Percentiles rank a stretch among this genome's conserved stretches.
phyloP scores from a whole-genome alignment of 1,284 basidiomycete species.

The Ceratorhiza oryzae-sativae region DNA sequence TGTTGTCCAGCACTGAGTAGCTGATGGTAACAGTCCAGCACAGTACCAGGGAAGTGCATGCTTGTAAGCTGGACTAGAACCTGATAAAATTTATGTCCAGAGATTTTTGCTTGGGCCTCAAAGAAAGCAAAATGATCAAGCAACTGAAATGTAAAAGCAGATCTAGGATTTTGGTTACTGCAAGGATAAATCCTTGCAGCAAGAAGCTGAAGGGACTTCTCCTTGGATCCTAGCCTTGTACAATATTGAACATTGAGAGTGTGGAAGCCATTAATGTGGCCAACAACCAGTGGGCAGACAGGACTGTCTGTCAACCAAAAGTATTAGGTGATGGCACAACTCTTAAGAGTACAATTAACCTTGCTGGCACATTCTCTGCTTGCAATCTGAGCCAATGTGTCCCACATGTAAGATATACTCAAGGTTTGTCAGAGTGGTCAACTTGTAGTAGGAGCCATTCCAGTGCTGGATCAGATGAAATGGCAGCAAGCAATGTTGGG shows the following conservation, averaged over 20 bases:
- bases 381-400: not conserved
- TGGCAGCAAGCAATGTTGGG: not conserved
- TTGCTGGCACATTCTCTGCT: not conserved
- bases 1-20: not conserved
- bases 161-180: not conserved
- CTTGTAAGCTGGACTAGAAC: not conserved
- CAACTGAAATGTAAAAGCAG: not conserved
- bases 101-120: not conserved
- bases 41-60: not conserved
- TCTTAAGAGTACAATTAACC: not conserved
- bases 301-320: not conserved
- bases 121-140: not conserved
- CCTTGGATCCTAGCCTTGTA: not conserved
- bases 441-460: not conserved
- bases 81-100: not conserved
- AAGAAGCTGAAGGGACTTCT: not conserved
- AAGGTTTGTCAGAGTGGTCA: not conserved
- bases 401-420: not conserved
- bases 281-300: not conserved
- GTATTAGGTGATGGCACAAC: not conserved
- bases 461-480: not conserved
- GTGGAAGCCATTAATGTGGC: conserved; percentile 5
- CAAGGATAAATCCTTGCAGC: conserved; percentile 9
- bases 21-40: conserved; percentile 3
- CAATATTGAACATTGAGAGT: not conserved